These are phyloP conservation scores for Syzygium grande DNA, from an alignment of 345 rosid genomes.

Conservation along the genomic window DNA sequence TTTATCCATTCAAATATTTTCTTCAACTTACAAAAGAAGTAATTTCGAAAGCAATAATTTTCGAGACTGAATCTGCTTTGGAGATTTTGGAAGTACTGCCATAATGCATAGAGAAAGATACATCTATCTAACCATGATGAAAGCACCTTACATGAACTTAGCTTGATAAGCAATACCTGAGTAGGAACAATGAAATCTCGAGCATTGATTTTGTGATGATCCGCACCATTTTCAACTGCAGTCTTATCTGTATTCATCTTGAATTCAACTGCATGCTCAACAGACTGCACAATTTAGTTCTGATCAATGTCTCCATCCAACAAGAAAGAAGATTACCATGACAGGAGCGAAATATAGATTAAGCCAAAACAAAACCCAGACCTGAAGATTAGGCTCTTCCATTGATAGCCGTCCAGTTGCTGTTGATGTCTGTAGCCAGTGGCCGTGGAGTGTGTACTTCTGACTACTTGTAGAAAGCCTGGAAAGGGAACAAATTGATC, in stretches of 20 bases:
- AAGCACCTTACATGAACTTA: not conserved
- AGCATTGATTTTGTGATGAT: constrained; percentile 56
- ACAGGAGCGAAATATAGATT: not conserved
- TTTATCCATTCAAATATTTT: not conserved
- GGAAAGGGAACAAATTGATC: constrained; percentile 79
- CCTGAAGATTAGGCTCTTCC: constrained; percentile 99
- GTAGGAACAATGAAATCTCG: constrained; percentile 87
- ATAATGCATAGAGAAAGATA: not conserved
- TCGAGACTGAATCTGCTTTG: not conserved
- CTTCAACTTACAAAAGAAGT: not conserved
- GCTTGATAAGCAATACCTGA: constrained; percentile 45
- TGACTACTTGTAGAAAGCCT: constrained; percentile 58
- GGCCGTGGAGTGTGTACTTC: constrained; percentile 77
- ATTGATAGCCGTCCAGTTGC: constrained; percentile 95
- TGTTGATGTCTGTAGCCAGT: constrained; percentile 96
- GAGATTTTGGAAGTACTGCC: not conserved
- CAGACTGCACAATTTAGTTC: constrained; percentile 50
- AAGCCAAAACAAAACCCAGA: constrained; percentile 9
- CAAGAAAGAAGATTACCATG: not conserved
- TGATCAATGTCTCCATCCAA: not conserved
- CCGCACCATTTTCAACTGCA: constrained; percentile 30
- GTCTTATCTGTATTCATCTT: constrained; percentile 27
- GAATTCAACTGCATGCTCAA: constrained; percentile 84
- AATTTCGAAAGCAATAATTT: not conserved
- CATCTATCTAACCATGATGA: not conserved